These are phyloP conservation scores for Posidonia oceanica DNA, from an alignment of 116 monocot species.

Conservation along the genomic window DNA sequence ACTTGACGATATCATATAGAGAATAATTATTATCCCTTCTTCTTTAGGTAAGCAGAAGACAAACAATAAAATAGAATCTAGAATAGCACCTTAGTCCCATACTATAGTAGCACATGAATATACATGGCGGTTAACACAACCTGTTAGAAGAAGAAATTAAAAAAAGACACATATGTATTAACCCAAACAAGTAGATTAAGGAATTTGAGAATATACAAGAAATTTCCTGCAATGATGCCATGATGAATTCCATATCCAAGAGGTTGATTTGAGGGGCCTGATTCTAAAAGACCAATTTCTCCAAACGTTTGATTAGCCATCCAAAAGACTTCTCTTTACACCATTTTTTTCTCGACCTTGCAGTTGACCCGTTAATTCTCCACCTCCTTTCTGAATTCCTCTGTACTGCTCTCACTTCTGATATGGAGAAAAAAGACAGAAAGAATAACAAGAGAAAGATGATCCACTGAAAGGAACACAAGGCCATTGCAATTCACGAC, in stretches of 20 bases:
- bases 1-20: too few species aligned
- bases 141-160: too few species aligned
- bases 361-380: background rate
- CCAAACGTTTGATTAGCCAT: conserved; percentile 18
- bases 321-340: background rate
- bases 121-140: too few species aligned
- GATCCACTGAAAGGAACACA: background rate
- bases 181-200: background rate
- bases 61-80: background rate
- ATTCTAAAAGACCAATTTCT: conserved; percentile 19
- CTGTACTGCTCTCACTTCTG: background rate
- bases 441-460: background rate
- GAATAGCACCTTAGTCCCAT: background rate
- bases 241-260: conserved; percentile 23
- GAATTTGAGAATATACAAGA: conserved; percentile 22
- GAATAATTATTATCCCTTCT: background rate
- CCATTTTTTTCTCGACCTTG: background rate
- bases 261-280: conserved; percentile 16
- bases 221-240: conserved; percentile 22
- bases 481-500: too few species aligned
- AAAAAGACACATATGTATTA: too few species aligned
- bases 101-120: too few species aligned
- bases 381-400: background rate
- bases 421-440: background rate
- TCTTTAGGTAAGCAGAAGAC: background rate